Base-by-base conservation (phyloP, 2,329 filamentous ascomycete genomes). In the Aspergillus sp. region DNA sequence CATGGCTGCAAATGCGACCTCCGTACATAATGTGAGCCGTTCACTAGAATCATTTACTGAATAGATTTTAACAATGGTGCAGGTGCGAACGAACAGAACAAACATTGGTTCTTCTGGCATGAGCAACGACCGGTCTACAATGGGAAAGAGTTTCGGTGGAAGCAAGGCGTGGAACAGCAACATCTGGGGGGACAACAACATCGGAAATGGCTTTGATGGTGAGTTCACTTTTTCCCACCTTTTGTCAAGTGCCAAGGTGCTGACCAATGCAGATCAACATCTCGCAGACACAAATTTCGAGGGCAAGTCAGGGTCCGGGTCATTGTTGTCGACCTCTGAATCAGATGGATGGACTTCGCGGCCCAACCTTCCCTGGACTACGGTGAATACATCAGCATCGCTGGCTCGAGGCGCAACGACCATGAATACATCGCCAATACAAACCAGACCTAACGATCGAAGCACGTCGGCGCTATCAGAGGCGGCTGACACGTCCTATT, bases 301-400 rank as follows among this genome's bases (percentile, higher is more conserved):
- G 55, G 76, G 72, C 47, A 81, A 84, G 60, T 83, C 81, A 3
- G 86, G 85, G 43, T 88, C 85, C 5, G 78, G 82, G 51, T 85
- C 84, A 49, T 73, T 90, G 35, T 76, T 86, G 50, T 76, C 81
- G 41, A 80, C 82, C 38, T 86, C 85, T 7, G 84, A 88, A 60
- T 79, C 80, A 15, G 84, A 87, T 56, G 73, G 76, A 42, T 87
- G 84, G 82, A 65, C 60, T 50, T 68, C 67, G 45, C 72, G 73
- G 41, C 69, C 74, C 45, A 74, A 71, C 53, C 70, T 75, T 33
- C 77, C 79, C 13, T 89, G 85, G 85, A 78, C 77, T 53, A 68
- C 70, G 5, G 58, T 73, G 20, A 78, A 81, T 41, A 68, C 65
- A 37, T 67, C 71, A 10, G 69, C 70, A 6, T 65, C 69, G 2